Evolutionary conservation across 139 green algal species (phyloP).

Genomic region (Chlorella sp.): DNA sequence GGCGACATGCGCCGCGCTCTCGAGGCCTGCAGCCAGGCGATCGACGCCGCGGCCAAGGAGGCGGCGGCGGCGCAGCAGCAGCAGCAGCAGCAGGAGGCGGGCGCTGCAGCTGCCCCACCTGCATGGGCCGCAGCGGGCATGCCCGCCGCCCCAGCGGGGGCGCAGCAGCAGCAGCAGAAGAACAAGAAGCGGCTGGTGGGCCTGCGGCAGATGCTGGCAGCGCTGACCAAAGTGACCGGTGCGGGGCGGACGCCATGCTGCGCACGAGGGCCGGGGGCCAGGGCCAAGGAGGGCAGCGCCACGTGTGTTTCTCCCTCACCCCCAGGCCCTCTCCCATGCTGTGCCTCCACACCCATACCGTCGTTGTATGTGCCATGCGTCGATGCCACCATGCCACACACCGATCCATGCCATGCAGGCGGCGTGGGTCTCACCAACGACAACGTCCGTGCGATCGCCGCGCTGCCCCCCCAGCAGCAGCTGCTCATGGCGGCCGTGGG

Average conservation of each 20-base stretch:
- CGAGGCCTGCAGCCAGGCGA: conserved; percentile 22
- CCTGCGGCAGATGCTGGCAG: conserved; percentile 45
- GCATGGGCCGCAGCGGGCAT: neutral
- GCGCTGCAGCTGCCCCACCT: neutral
- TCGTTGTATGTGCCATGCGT: no score
- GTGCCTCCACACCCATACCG: no score
- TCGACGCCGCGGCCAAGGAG: conserved; percentile 13
- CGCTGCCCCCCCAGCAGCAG: conserved; percentile 56
- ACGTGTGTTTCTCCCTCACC: no score
- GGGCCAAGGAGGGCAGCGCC: no score
- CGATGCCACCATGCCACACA: no score
- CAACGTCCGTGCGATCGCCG: conserved; percentile 31
- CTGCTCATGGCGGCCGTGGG: conserved; percentile 41
- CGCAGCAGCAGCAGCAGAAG: neutral
- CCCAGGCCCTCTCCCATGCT: no score
- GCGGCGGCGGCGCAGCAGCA: conserved; percentile 5
- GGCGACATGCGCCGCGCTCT: conserved; percentile 54
- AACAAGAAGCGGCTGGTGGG: conserved; percentile 16
- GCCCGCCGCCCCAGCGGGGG: neutral
- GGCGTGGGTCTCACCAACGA: conserved; percentile 25
- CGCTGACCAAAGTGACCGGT: conserved; percentile 30
- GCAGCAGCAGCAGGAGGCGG: conserved; percentile 11
- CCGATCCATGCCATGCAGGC: no score
- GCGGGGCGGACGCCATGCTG: no score
- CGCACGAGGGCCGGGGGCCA: no score